Conservation (phyloP, 2,329 filamentous ascomycete species). For the Cladosporium colombiae region DNA sequence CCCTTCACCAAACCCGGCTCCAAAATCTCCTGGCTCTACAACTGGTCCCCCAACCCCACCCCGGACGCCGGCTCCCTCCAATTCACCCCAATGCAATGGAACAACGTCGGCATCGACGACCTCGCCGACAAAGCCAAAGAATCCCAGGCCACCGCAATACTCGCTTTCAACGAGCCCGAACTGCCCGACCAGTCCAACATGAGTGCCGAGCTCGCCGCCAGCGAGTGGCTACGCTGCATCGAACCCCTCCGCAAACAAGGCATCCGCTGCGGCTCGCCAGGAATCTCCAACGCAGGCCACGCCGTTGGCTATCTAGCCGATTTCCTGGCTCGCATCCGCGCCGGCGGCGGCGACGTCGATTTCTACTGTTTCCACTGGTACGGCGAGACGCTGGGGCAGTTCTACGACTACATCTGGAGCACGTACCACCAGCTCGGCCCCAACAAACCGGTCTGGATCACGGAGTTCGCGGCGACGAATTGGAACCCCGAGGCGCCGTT, state of each 20-base stretch:
- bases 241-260: constrained; percentile 34
- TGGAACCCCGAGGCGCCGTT: constrained; percentile 34
- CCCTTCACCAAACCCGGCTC: constrained; percentile 36
- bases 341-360: constrained; percentile 32
- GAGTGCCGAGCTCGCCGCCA: constrained; percentile 30
- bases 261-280: constrained; percentile 32
- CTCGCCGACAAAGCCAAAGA: constrained; percentile 27
- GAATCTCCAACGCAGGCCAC: constrained; percentile 34
- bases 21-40: constrained; percentile 39
- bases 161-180: constrained; percentile 39
- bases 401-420: constrained; percentile 39
- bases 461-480: constrained; percentile 36
- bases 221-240: constrained; percentile 31
- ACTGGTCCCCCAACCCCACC: constrained; percentile 36
- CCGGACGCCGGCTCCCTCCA: constrained; percentile 28
- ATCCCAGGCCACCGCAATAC: constrained; percentile 21
- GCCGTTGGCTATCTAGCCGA: constrained; percentile 32
- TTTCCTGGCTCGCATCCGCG: constrained; percentile 30
- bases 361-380: constrained; percentile 39
- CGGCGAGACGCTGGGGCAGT: constrained; percentile 31
- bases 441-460: constrained; percentile 37
- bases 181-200: constrained; percentile 37
- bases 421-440: constrained; percentile 32
- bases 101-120: constrained; percentile 32
- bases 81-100: constrained; percentile 40